Conservation (phyloP, 768 basidiomycete genomes). For the Hygrocybe coccinea region DNA sequence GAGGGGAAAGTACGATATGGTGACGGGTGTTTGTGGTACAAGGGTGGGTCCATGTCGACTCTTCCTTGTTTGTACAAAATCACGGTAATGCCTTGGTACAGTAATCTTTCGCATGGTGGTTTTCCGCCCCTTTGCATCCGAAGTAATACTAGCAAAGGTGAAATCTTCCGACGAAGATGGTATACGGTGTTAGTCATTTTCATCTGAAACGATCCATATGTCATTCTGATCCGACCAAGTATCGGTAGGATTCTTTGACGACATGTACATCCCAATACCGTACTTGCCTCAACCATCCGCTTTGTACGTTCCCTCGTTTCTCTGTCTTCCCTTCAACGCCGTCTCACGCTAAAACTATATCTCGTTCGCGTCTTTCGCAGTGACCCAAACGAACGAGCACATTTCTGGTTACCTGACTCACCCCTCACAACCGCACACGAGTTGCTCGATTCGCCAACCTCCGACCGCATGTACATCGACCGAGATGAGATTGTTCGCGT, state of each 20-base stretch:
- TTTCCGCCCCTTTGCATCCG: conserved; percentile 85
- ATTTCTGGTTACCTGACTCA: conserved; percentile 67
- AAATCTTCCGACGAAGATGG: conserved; percentile 82
- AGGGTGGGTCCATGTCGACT: conserved; percentile 46
- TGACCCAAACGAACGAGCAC: conserved; percentile 75
- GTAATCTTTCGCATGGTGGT: conserved; percentile 87
- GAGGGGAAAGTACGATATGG: conserved; percentile 94
- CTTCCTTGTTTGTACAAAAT: conserved; percentile 1
- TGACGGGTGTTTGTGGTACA: conserved; percentile 93
- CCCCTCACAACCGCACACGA: conserved; percentile 47
- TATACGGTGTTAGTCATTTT: conserved; percentile 60
- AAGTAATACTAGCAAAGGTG: conserved; percentile 86
- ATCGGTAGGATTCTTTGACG: conserved; percentile 88
- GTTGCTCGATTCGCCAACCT: conserved; percentile 61
- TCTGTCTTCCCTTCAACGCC: not conserved
- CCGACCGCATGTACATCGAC: conserved; percentile 78
- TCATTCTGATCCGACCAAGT: conserved; percentile 42
- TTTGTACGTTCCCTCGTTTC: conserved; percentile 48
- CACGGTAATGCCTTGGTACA: conserved; percentile 25
- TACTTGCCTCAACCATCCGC: conserved; percentile 79
- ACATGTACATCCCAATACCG: conserved; percentile 76
- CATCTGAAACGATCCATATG: not conserved
- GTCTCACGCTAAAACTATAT: not conserved
- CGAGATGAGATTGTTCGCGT: conserved; percentile 70
- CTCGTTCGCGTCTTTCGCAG: conserved; percentile 34